Evolutionary conservation across 1,284 basidiomycete species (phyloP), one percentile per base, ranked within the genome.

Genomic region (Rhodotorula sp.): DNA sequence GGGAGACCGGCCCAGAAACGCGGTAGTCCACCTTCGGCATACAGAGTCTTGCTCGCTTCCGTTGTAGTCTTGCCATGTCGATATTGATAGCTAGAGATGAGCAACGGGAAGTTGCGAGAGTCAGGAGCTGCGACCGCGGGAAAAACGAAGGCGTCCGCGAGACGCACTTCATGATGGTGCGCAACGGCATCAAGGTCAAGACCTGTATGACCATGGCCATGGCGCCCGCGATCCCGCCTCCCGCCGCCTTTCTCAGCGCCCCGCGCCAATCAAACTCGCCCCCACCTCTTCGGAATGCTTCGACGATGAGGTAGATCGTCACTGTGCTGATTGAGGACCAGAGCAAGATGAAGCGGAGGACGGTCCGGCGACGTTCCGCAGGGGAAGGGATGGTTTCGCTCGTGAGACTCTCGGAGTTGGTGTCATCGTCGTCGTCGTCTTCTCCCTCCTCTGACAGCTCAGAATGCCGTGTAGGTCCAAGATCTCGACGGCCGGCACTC

Each of bases 161-260:
- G 10, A 54, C 60, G 78, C 91, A 93, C 83, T 95, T 95, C 92
- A 95, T 94, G 67, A 93, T 85, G 2, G 92, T 95, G 33, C 91
- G 86, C 7, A 69, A 24, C 20, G 56, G 49, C 61, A 71, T 62
- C 26, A 62, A 69, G 7, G 60, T n/a, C n/a, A 45, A 33, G 18
- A 95, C 93, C 79, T 95, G 93, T 6, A 95, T 83, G 14, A 95
- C 85, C 92, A 94, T 94, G 0, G 91, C 92, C 85, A 79, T 74
- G 58, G 69, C 66, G n/a, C 69, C 72, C 18, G 72, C 60, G 0
- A 77, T 24, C 14, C 76, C 70, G 46, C 93, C 92, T 14, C 93
- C 92, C 0, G 91, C 83, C 8, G 93, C 93, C 59, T 84, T 86
- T 82, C 87, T 89, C 74, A 93, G 81, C 0, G 93, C 90, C 33